These are phyloP conservation scores for Xeromyces bisporus DNA, from an alignment of 495 filamentous ascomycete species.

Conservation along the genomic window DNA sequence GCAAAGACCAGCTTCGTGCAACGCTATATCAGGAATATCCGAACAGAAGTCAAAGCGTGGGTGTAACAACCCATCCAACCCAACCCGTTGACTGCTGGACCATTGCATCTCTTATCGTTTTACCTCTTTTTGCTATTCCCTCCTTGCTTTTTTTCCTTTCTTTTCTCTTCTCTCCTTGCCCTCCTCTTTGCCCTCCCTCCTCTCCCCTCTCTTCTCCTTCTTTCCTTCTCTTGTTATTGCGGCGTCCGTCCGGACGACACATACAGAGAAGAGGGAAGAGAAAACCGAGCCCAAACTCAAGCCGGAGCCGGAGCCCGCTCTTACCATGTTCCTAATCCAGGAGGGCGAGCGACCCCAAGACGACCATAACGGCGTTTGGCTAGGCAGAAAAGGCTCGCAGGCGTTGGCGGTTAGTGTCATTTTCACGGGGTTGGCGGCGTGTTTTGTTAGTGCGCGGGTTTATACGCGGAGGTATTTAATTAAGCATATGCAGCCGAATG, in stretches of 20 bases:
- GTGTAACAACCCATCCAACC: too few relatives aligned
- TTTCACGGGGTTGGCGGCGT: slow-evolving; percentile 20
- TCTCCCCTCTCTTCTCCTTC: slow-evolving; percentile 10
- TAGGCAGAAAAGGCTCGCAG: slow-evolving; percentile 14
- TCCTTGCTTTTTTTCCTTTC: not conserved
- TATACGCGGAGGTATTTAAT: slow-evolving; percentile 22
- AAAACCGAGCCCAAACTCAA: too few relatives aligned
- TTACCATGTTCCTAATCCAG: too few relatives aligned
- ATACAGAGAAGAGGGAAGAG: not conserved
- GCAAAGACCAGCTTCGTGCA: too few relatives aligned
- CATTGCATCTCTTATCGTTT: not conserved
- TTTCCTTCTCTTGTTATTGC: slow-evolving; percentile 6
- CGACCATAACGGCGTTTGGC: too few relatives aligned
- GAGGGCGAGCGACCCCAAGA: too few relatives aligned
- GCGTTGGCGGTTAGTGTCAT: slow-evolving; percentile 19
- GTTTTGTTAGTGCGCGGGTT: slow-evolving; percentile 20
- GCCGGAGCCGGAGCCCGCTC: too few relatives aligned
- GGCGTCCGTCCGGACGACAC: not conserved
- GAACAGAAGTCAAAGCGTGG: too few relatives aligned
- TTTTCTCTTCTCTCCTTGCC: not conserved
- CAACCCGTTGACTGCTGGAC: too few relatives aligned
- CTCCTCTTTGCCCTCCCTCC: slow-evolving; percentile 9
- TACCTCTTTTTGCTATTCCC: not conserved
- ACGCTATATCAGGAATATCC: too few relatives aligned
- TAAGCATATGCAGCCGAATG: slow-evolving; percentile 22